Percentiles rank a stretch among this genome's conserved stretches.
phyloP scores from a whole-genome alignment of 176 grass and related monocot species.

The Chrysopogon serrulatus region DNA sequence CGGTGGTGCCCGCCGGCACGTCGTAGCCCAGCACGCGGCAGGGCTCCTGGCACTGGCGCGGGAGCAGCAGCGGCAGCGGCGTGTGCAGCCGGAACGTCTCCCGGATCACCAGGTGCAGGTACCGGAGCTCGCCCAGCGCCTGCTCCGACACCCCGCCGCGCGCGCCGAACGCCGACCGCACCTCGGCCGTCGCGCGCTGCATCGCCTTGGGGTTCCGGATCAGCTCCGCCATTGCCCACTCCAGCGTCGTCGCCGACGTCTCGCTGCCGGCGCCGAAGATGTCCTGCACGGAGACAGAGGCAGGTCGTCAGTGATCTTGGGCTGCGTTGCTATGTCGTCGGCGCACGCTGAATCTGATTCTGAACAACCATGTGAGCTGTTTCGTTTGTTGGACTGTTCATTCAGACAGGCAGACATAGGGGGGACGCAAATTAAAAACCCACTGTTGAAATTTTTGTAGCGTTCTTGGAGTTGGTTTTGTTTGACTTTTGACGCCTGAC shows the following conservation, averaged over 20 bases:
- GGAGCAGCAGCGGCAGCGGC: constrained; percentile 48
- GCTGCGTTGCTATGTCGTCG: too few relatives aligned
- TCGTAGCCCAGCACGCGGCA: constrained; percentile 41
- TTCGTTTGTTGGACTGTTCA: too few relatives aligned
- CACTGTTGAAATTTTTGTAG: too few relatives aligned
- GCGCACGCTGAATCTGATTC: too few relatives aligned
- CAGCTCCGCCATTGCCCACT: constrained; percentile 61
- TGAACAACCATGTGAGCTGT: too few relatives aligned
- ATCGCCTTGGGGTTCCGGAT: constrained; percentile 38
- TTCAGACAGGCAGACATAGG: too few relatives aligned
- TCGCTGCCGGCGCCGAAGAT: constrained; percentile 58
- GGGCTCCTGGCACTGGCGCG: constrained; percentile 27
- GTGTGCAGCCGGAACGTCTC: constrained; percentile 60
- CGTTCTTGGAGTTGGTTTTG: too few relatives aligned
- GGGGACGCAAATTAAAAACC: too few relatives aligned
- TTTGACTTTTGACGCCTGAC: too few relatives aligned
- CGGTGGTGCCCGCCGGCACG: constrained; percentile 32
- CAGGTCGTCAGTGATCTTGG: too few relatives aligned
- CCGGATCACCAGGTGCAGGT: constrained; percentile 53
- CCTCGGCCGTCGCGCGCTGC: constrained; percentile 41
- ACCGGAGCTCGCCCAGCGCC: constrained; percentile 13
- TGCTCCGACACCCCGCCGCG: constrained; percentile 14
- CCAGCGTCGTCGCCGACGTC: constrained; percentile 48
- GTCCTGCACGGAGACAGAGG: constrained; percentile 15
- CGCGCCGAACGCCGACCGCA: constrained; percentile 27